These are phyloP conservation scores for Scedosporium boydii DNA, from an alignment of 2,329 filamentous ascomycete genomes.

Conservation along the genomic window DNA sequence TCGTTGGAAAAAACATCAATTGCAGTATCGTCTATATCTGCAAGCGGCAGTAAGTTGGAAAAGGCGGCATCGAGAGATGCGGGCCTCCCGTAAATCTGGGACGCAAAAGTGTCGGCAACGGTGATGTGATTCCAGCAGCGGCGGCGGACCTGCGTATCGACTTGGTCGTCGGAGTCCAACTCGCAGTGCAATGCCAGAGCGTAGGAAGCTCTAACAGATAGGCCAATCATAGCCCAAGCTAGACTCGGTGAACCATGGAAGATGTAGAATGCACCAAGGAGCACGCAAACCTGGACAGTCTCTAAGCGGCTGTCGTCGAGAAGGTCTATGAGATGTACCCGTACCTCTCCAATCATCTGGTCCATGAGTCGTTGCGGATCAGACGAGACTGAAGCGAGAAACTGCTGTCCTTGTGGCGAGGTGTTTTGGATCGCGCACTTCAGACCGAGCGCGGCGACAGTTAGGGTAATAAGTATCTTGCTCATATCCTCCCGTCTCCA, in stretches of 20 bases:
- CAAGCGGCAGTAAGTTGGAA: constrained; percentile 14
- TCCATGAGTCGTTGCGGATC: constrained; percentile 7
- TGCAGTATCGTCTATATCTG: constrained; percentile 15
- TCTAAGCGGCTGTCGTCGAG: constrained; percentile 10
- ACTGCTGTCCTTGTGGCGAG: constrained; percentile 2
- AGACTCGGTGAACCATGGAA: constrained; percentile 11
- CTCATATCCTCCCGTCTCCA: constrained; percentile 10
- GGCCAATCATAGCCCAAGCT: constrained; percentile 11
- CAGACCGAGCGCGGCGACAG: constrained; percentile 10
- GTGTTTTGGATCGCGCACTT: constrained; percentile 11
- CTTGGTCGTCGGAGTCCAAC: constrained; percentile 4
- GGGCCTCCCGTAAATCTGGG: constrained; percentile 20
- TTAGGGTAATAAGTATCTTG: constrained; percentile 9
- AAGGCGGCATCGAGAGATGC: constrained; percentile 18
- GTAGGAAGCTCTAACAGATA: constrained; percentile 12
- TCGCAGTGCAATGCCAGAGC: constrained; percentile 12
- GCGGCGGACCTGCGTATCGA: constrained; percentile 15
- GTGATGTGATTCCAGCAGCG: constrained; percentile 20
- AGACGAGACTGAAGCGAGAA: constrained; percentile 3
- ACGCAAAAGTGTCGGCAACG: constrained; percentile 18
- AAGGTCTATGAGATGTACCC: constrained; percentile 10
- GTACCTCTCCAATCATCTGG: constrained; percentile 9
- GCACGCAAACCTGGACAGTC: constrained; percentile 9
- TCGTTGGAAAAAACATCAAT: constrained; percentile 2
- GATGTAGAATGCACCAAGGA: constrained; percentile 11